A percentile compares a stretch with the other conserved stretches of the same genome.
phyloP scores from a whole-genome alignment of 139 green algal genomes.

The Chlamydomonas sp. region DNA sequence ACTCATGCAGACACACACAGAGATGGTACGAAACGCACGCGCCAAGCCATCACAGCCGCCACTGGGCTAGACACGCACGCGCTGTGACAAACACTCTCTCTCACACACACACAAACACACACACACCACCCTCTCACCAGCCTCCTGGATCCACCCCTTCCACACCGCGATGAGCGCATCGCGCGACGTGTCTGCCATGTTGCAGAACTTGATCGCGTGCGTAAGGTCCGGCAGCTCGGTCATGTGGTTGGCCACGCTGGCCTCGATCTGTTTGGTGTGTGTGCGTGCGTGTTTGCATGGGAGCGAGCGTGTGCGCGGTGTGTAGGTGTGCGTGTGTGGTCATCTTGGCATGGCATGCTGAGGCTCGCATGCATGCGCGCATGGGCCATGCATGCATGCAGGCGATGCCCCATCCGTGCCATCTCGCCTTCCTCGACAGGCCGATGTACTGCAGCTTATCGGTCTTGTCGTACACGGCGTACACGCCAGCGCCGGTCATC shows the following conservation, averaged over 20 bases:
- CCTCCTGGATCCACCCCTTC: conserved; percentile 68
- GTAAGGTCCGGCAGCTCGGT: conserved; percentile 65
- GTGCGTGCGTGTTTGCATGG: not conserved
- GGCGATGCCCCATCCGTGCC: not conserved
- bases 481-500: conserved; percentile 50
- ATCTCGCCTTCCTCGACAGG: conserved; percentile 49
- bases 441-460: conserved; percentile 63
- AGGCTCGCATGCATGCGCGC: not conserved
- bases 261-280: conserved; percentile 40
- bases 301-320: not conserved
- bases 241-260: conserved; percentile 61
- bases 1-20: too few relatives aligned
- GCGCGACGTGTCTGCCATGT: conserved; percentile 40
- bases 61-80: too few relatives aligned
- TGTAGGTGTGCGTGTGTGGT: too few relatives aligned
- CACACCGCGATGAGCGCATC: conserved; percentile 69
- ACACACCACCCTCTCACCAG: too few relatives aligned
- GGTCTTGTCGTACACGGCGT: conserved; percentile 57
- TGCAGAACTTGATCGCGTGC: conserved; percentile 39
- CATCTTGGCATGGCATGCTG: not conserved
- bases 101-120: too few relatives aligned
- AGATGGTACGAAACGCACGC: too few relatives aligned
- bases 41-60: not conserved
- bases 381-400: too few relatives aligned
- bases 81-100: not conserved